Conservation (phyloP, 257 asterid genomes). For the Ilex aquifolium region DNA sequence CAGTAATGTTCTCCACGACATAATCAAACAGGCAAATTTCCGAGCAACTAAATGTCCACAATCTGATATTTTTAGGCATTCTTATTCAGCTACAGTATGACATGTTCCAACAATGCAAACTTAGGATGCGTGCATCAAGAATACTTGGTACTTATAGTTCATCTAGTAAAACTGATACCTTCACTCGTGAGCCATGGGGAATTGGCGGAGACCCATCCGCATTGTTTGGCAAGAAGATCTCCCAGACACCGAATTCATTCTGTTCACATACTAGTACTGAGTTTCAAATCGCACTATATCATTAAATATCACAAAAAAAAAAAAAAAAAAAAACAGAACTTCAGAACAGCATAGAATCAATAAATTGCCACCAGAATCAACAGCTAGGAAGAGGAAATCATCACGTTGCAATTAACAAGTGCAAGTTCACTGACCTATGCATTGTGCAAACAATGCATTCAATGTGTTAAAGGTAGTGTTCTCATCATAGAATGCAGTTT, state of each 20-base stretch:
- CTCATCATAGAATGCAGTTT: not conserved
- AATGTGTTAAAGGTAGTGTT: no score
- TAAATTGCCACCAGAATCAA: not conserved
- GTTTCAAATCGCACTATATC: conserved; percentile 8
- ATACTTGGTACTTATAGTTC: not conserved
- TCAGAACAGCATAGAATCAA: conserved; percentile 11
- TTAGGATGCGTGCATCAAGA: not conserved
- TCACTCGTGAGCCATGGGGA: conserved; percentile 92
- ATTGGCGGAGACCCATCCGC: conserved; percentile 93
- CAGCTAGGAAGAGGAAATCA: not conserved
- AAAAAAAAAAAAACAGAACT: no score
- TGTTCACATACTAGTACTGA: conserved; percentile 32
- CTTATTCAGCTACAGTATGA: no score
- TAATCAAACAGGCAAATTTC: no score
- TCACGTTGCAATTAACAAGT: not conserved
- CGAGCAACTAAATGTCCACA: no score
- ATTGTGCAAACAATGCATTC: not conserved
- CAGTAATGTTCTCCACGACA: no score
- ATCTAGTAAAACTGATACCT: conserved; percentile 44
- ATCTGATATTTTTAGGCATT: no score
- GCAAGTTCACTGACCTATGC: not conserved
- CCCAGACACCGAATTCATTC: conserved; percentile 99
- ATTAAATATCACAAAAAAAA: not conserved
- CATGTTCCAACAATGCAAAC: no score
- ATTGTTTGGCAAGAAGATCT: conserved; percentile 86